Evolutionary conservation across 139 green algal species (phyloP), one percentile per base, ranked within the genome.

Genomic region (Klebsormidium nitens): DNA sequence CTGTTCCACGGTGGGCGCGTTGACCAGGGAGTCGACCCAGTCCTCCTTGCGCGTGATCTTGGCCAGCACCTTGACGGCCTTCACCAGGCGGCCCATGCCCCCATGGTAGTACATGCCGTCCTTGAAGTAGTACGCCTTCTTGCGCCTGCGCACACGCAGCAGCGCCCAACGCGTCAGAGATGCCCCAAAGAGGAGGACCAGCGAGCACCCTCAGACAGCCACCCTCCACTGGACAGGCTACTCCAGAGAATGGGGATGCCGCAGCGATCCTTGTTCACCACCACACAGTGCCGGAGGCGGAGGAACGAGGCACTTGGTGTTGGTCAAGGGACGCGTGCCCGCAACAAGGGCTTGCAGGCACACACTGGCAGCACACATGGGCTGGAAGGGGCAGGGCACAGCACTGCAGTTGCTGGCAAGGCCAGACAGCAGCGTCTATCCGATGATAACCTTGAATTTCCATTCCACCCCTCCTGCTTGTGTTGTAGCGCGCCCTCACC

Each of bases 101-200:
- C 93, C 93, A 64, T 77, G 87, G 75, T 95, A 97, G 85, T 97
- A 97, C 23, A 97, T 86, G 2, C 93, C 92, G 36, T 89, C 70
- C 59, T 86, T 81, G 83, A 97, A 98, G 87, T 97, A 96, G 65
- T 72, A 72, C 50, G 44, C 28, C 56, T 72, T 72, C 56, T 47
- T n/a, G 28, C 65, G 42, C 65, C 64, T 71, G 64, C 19, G 37
- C 3, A 36, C 14, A 14, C 11, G 42, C 11, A 11, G 11, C 11
- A 50, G 11, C 42, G 42, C 42, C 42, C 42, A n/a, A 94, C 66
- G 2, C 88, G 78, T 26, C 65, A 76, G 34, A 79, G 78, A 50
- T 11, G 11, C 11, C 11, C 11, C 42, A 11, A 50, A n/a, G 42
- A 49, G 14, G 42, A n/a, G 8, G 8, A 49, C 42, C 14, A n/a